Conservation (phyloP, 2,329 filamentous ascomycete species). For the Seiridium cupressi region DNA sequence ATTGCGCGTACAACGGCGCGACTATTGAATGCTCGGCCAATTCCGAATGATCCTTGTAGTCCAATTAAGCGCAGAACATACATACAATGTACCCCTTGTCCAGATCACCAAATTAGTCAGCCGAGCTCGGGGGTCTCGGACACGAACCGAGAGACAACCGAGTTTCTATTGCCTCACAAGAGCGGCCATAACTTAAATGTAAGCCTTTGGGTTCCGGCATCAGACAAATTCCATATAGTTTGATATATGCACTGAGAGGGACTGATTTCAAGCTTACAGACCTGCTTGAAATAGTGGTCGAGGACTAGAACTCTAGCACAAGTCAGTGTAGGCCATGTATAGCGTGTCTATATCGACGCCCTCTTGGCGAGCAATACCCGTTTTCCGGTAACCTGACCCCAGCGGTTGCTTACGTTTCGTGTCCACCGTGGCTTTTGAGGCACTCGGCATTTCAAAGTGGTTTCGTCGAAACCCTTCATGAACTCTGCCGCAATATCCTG, state of each 20-base stretch:
- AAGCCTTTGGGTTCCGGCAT: no score
- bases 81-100: neutral
- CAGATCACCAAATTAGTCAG: neutral
- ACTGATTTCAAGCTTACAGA: no score
- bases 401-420: neutral
- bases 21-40: slow-evolving; percentile 3
- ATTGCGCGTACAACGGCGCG: neutral
- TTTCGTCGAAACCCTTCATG: no score
- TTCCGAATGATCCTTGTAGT: neutral
- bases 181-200: no score
- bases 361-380: neutral
- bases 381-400: neutral
- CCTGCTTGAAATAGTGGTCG: no score
- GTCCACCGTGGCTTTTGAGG: neutral
- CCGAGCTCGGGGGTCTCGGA: neutral
- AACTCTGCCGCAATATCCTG: no score
- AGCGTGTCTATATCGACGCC: no score
- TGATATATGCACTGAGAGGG: no score
- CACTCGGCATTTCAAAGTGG: neutral
- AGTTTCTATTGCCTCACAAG: no score
- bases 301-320: no score
- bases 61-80: neutral
- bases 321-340: no score
- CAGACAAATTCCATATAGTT: no score
- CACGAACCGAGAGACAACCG: neutral